Evolutionary conservation across 495 filamentous ascomycete genomes (phyloP), one percentile per base, ranked within the genome.

Genomic region (Penicillium parvum): DNA sequence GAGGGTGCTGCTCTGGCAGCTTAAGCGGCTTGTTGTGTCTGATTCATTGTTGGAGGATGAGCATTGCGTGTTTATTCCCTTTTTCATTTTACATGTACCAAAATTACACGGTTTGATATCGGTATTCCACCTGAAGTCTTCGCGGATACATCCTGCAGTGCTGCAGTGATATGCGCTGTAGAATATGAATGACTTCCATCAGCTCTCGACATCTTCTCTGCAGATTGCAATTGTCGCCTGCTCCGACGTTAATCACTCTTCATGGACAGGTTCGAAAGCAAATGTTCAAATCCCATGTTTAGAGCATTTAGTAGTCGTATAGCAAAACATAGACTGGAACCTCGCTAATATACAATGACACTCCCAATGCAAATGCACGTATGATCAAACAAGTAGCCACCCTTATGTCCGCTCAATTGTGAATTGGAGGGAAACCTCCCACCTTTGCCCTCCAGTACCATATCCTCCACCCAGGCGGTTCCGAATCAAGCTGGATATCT

Each of bases 391-490:
- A 30, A 2, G 28, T 7, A 4, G 12, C 28, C 6, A 15, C 12
- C 16, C 28, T 30, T 44, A 71, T 33, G 52, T 18, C 20, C 49
- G 56, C 41, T 74, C 68, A 32, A 66, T 55, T 18, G 66, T 60
- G 35, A 78, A 66, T 43, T 78, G 73, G 27, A 73, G 48, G 36
- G 74, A 71, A 2, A 96, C 88, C 68, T 98, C 92, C 92, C 92
- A 98, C 56, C 79, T 79, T 60, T 89, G 67, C 7, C 84, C 87
- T 12, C 89, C 89, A 25, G 75, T 68, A 2, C 90, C 89, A 66
- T 95, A 95, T 2, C 83, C 88, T 20, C 90, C 90, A 7, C 90
- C 91, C 7, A 98, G 68, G 8, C 88, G 69, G 52, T 91, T 95
- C 66, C 84, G 83, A 26, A 98, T 82, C 48, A 97, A 63, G 52